Evolutionary conservation across 176 grass and related monocot genomes (phyloP).

Genomic region (Tillandsia leiboldiana): DNA sequence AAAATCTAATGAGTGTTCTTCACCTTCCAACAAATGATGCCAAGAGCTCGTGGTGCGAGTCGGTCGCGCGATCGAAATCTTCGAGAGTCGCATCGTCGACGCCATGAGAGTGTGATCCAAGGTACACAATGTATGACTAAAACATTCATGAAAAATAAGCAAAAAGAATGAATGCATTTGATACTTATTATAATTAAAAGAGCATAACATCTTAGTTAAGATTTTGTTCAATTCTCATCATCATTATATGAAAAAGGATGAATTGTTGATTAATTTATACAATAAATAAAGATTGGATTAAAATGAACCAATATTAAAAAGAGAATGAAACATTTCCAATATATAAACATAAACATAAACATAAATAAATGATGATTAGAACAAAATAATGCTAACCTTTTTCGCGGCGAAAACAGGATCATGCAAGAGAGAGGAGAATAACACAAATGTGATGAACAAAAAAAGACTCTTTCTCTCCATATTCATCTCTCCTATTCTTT

Average conservation of each 20-base stretch:
- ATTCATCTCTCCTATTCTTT: not conserved
- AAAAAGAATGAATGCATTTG: not conserved
- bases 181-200: not conserved
- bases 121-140: constrained; percentile 70
- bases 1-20: not conserved
- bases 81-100: constrained; percentile 6
- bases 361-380: not conserved
- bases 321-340: too few relatives aligned
- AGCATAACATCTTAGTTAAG: too few relatives aligned
- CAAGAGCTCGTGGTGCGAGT: constrained; percentile 61
- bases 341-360: too few relatives aligned
- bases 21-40: constrained; percentile 47
- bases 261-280: not conserved
- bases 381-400: not conserved
- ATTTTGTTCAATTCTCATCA: too few relatives aligned
- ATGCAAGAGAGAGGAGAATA: not conserved
- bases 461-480: not conserved
- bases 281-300: not conserved
- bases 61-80: constrained; percentile 6
- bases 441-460: not conserved
- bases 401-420: not conserved
- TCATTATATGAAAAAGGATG: not conserved
- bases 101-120: constrained; percentile 37
- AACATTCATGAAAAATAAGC: not conserved
- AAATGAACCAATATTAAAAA: too few relatives aligned